Evolutionary conservation across 139 green algal genomes (phyloP).

Genomic region (Tetraselmis chui): DNA sequence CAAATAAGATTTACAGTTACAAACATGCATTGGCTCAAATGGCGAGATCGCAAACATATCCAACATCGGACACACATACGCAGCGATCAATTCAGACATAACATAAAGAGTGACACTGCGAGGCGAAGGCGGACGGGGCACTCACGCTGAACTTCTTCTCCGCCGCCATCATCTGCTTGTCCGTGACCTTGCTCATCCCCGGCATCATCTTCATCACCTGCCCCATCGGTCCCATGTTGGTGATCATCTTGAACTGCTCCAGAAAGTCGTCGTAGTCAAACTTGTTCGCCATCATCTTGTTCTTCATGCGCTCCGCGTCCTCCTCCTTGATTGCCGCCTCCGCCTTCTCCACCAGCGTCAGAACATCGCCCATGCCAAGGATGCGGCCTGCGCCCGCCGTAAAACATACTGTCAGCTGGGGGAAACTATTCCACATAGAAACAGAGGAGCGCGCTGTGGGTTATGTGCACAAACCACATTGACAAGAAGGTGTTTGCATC

Average conservation of each 20-base stretch:
- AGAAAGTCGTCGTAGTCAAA: slow-evolving; percentile 99
- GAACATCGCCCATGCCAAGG: slow-evolving; percentile 95
- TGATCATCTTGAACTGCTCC: slow-evolving; percentile 87
- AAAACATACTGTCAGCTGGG: too few relatives aligned
- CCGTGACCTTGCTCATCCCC: slow-evolving; percentile 73
- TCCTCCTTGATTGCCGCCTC: slow-evolving; percentile 54
- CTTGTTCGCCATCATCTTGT: slow-evolving; percentile 79
- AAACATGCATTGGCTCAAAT: too few relatives aligned
- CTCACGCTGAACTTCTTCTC: slow-evolving; percentile 36
- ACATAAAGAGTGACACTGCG: too few relatives aligned
- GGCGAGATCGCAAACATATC: too few relatives aligned
- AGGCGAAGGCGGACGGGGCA: too few relatives aligned
- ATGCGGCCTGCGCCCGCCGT: slow-evolving; percentile 53
- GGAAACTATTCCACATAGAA: too few relatives aligned
- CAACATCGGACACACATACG: too few relatives aligned
- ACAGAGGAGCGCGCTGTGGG: too few relatives aligned
- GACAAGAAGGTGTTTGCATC: too few relatives aligned
- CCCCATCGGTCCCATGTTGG: slow-evolving; percentile 82
- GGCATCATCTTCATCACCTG: slow-evolving; percentile 92
- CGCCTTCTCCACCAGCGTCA: slow-evolving; percentile 75
- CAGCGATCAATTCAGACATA: slow-evolving; percentile 10
- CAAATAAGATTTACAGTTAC: too few relatives aligned
- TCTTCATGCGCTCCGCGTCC: slow-evolving; percentile 61
- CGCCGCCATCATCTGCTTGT: slow-evolving; percentile 80
- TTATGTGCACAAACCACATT: too few relatives aligned